Conservation (phyloP, 306 rosid genomes). For the Sesbania bispinosa region DNA sequence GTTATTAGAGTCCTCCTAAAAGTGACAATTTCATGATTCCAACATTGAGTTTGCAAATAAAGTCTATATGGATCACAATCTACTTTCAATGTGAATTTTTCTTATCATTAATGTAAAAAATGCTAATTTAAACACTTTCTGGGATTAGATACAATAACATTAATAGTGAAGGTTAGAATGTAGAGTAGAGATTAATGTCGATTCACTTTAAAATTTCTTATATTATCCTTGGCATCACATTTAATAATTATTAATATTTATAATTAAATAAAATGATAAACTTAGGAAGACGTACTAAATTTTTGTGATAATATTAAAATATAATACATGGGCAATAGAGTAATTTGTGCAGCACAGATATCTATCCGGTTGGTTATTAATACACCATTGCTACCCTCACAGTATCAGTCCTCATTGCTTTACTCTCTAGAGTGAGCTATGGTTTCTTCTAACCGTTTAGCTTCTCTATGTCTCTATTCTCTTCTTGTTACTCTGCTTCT, state of each 20-base stretch:
- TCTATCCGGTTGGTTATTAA: constrained; percentile 20
- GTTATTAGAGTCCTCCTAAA: too few species aligned
- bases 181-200: not conserved
- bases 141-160: not conserved
- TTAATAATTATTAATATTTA: not conserved
- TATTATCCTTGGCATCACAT: not conserved
- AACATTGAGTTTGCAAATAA: too few species aligned
- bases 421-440: constrained; percentile 18
- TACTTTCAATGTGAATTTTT: too few species aligned
- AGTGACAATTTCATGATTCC: too few species aligned
- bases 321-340: not conserved
- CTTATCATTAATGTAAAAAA: too few species aligned
- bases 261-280: too few species aligned
- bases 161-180: not conserved
- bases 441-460: constrained; percentile 5
- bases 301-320: too few species aligned
- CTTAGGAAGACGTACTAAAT: too few species aligned
- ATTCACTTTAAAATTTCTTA: not conserved
- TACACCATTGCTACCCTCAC: constrained; percentile 3
- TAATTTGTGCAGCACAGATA: not conserved
- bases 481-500: constrained; percentile 33
- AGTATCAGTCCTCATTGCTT: not conserved
- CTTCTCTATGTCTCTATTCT: constrained; percentile 18
- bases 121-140: too few species aligned
- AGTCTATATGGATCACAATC: too few species aligned